phyloP scores from a whole-genome alignment of 495 filamentous ascomycete genomes.

The Antarctomyces pellizariae region DNA sequence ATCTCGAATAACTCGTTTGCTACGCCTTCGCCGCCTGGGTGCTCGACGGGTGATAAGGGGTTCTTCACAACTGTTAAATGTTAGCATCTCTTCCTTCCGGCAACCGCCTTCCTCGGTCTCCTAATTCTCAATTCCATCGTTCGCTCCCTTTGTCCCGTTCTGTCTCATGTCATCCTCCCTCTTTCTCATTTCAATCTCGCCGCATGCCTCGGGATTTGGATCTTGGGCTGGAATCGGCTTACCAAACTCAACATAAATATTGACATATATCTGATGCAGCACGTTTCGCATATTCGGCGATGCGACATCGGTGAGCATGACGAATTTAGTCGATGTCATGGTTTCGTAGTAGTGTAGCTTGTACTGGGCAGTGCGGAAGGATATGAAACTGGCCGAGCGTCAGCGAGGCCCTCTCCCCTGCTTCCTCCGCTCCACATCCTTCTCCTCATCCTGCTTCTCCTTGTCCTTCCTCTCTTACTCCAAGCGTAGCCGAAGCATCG shows the following conservation, averaged over 20 bases:
- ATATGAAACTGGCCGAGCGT: slow-evolving; percentile 44
- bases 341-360: slow-evolving; percentile 99
- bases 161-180: neutral
- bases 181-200: neutral
- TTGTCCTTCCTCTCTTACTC: neutral
- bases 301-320: slow-evolving; percentile 84
- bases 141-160: slow-evolving; percentile 1
- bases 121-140: too few relatives aligned
- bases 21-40: slow-evolving; percentile 69
- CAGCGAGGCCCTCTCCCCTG: neutral
- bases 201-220: neutral
- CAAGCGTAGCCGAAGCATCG: neutral
- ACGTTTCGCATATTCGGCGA: slow-evolving; percentile 78
- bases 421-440: neutral
- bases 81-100: too few relatives aligned
- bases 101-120: too few relatives aligned
- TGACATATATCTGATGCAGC: slow-evolving; percentile 95
- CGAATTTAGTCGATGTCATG: slow-evolving; percentile 79
- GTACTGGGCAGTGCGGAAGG: slow-evolving; percentile 77
- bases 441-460: neutral
- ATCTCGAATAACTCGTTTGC: slow-evolving; percentile 88
- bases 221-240: slow-evolving; percentile 12
- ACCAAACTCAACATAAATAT: slow-evolving; percentile 91
- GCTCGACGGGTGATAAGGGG: slow-evolving; percentile 71
- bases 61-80: slow-evolving; percentile 66